Percentiles rank a stretch among this genome's conserved stretches.
These are phyloP conservation scores for Xylaria hypoxylon DNA, from an alignment of 2,329 filamentous ascomycete genomes.

Conservation along the genomic window DNA sequence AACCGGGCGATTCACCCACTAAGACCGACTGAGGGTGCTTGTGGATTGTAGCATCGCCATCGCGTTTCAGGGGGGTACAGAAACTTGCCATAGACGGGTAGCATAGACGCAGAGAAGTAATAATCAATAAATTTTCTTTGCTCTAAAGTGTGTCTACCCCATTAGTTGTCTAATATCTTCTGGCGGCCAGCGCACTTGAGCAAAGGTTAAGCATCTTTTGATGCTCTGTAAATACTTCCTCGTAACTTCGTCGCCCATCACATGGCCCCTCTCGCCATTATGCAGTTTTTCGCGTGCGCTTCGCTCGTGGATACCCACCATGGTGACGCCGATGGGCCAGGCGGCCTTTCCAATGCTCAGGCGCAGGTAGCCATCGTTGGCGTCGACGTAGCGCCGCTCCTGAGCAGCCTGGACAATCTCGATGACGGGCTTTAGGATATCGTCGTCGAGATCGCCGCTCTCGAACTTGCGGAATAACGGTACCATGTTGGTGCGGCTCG, in stretches of 20 bases:
- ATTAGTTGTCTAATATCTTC: conserved; percentile 93
- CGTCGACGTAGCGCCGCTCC: conserved; percentile 91
- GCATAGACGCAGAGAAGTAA: conserved; percentile 23
- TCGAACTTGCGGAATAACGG: conserved; percentile 93
- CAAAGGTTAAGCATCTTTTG: conserved; percentile 95
- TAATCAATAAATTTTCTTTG: conserved; percentile 6
- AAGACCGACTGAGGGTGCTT: neutral
- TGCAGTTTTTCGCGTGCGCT: conserved; percentile 96
- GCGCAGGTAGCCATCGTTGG: conserved; percentile 93
- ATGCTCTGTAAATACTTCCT: conserved; percentile 98
- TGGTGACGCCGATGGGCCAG: conserved; percentile 99
- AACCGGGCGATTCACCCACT: neutral
- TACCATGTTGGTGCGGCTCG: conserved; percentile 87
- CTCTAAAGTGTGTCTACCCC: conserved; percentile 66
- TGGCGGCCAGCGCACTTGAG: conserved; percentile 95
- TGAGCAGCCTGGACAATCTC: conserved; percentile 95
- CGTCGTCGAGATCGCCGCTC: conserved; percentile 80
- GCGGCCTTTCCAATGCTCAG: conserved; percentile 96
- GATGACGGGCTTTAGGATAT: conserved; percentile 82
- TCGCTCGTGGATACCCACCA: conserved; percentile 99
- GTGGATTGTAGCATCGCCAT: conserved; percentile 3
- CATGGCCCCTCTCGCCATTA: conserved; percentile 87
- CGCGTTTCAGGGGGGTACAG: conserved; percentile 1
- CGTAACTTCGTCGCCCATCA: conserved; percentile 96
- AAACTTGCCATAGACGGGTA: conserved; percentile 20